phyloP scores from a whole-genome alignment of 2,329 filamentous ascomycete species.

The Ascochyta lentis region DNA sequence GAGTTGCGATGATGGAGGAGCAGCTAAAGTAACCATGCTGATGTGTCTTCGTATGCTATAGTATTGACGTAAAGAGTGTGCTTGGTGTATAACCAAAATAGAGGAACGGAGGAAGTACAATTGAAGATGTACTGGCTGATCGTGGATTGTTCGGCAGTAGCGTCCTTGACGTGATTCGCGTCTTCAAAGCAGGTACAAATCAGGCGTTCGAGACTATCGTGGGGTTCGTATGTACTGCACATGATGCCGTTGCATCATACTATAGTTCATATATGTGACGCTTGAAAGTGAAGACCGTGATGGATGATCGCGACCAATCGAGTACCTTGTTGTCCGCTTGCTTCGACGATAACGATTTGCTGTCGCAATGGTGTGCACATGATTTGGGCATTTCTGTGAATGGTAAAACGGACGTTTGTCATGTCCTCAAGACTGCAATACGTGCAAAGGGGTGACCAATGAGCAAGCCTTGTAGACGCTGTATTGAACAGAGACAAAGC shows the following conservation, averaged over 20 bases:
- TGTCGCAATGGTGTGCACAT: background rate
- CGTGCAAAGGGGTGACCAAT: background rate
- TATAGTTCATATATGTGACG: conserved; percentile 15
- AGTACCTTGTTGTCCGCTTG: conserved; percentile 36
- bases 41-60: background rate
- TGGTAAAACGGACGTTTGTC: background rate
- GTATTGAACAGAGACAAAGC: background rate
- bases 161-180: conserved; percentile 5
- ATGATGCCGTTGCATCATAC: background rate
- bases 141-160: conserved; percentile 3
- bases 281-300: conserved; percentile 35
- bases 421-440: background rate
- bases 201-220: background rate
- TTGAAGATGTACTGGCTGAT: background rate
- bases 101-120: background rate
- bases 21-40: conserved; percentile 17
- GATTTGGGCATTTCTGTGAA: background rate
- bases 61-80: background rate
- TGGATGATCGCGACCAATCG: conserved; percentile 26
- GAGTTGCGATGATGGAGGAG: conserved; percentile 7
- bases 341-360: background rate
- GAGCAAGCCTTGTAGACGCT: background rate
- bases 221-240: background rate
- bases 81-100: background rate
- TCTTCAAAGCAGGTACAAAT: background rate